A percentile compares a stretch with the other conserved stretches of the same genome.
Evolutionary conservation across 805 yeast genomes (phyloP).

Genomic region (Starmerella ratchasimensis): DNA sequence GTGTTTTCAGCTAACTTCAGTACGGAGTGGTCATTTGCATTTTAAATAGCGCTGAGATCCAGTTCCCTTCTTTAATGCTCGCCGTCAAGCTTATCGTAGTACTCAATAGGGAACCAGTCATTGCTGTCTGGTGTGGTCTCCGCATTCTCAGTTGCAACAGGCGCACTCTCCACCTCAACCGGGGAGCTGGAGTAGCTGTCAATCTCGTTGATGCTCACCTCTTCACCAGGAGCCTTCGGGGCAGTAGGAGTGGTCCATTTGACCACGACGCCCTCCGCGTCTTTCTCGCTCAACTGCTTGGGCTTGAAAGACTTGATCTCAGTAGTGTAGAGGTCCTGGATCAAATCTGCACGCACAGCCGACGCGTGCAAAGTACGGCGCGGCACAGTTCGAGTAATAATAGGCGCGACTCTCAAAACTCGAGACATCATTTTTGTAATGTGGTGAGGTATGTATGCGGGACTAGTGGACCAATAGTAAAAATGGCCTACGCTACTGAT

Average conservation of each 20-base stretch:
- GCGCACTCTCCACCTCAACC: slow-evolving; percentile 27
- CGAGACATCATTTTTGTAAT: slow-evolving; percentile 16
- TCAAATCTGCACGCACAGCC: slow-evolving; percentile 35
- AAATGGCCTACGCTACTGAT: too few species aligned
- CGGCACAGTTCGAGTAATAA: slow-evolving; percentile 4
- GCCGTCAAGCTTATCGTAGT: slow-evolving; percentile 23
- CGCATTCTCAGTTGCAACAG: slow-evolving; percentile 17
- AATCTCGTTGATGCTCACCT: slow-evolving; percentile 48
- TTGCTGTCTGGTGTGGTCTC: slow-evolving; percentile 20
- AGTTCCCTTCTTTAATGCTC: slow-evolving; percentile 21
- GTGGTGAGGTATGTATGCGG: not conserved
- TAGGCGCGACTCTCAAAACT: slow-evolving; percentile 15
- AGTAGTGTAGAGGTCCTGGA: slow-evolving; percentile 73
- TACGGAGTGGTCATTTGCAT: too few species aligned
- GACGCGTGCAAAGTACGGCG: slow-evolving; percentile 21
- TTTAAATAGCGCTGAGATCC: too few species aligned
- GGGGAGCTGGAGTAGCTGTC: slow-evolving; percentile 34
- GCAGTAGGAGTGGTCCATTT: slow-evolving; percentile 72
- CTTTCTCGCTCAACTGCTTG: slow-evolving; percentile 54
- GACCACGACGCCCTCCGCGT: slow-evolving; percentile 65
- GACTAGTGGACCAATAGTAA: not conserved
- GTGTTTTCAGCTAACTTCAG: not conserved
- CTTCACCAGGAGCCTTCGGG: slow-evolving; percentile 71
- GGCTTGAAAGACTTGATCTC: slow-evolving; percentile 86
- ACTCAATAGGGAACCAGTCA: slow-evolving; percentile 34